Percentiles rank a stretch among this genome's conserved stretches.
Evolutionary conservation across 176 grass and related monocot species (phyloP).

Genomic region (Musa schizocarpa): DNA sequence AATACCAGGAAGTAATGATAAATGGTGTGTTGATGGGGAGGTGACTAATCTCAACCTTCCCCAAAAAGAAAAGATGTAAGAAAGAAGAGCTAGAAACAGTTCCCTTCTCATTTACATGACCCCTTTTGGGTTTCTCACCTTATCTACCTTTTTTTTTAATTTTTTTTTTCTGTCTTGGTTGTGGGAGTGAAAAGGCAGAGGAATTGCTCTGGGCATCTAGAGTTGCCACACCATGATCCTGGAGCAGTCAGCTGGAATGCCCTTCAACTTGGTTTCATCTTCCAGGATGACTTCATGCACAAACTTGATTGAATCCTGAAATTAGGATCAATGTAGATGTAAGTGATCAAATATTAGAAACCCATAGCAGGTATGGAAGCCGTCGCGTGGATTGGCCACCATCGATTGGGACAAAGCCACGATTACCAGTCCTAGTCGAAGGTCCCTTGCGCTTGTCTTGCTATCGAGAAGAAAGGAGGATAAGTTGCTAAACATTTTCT

Average conservation of each 20-base stretch:
- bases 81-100: neutral
- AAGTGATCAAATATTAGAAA: neutral
- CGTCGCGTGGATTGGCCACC: neutral
- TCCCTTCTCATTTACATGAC: neutral
- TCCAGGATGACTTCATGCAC: constrained; percentile 46
- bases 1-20: neutral
- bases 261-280: constrained; percentile 48
- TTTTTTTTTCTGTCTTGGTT: neutral
- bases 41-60: neutral
- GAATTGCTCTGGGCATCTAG: neutral
- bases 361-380: too few species aligned
- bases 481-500: neutral
- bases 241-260: constrained; percentile 47
- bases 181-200: neutral
- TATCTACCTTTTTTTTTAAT: neutral
- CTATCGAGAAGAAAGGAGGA: neutral
- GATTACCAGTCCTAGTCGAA: neutral
- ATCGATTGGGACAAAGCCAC: neutral
- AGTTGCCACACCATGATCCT: constrained; percentile 56
- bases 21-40: neutral
- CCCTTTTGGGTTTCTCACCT: neutral
- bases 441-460: neutral
- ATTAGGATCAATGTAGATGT: neutral
- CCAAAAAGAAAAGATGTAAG: neutral
- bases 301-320: constrained; percentile 59